Base-by-base conservation (phyloP, 192 early-diverging fungal genomes). In the Gryganskiella cystojenkinii region DNA sequence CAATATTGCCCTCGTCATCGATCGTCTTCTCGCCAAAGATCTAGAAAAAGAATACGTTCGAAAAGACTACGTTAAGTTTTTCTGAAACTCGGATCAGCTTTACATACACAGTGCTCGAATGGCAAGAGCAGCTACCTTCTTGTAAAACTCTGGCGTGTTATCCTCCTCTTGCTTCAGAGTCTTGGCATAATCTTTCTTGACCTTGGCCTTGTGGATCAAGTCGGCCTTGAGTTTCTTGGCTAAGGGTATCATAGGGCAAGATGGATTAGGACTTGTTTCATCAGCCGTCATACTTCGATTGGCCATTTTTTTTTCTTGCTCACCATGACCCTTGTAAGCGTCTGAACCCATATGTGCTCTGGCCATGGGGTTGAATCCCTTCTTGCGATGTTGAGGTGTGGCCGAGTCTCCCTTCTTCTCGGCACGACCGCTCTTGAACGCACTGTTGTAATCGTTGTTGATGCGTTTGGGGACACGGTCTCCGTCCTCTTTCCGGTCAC, bases 321-420 rank as follows among this genome's bases (percentile, higher is more conserved):
- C 56, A 71, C 70, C 74, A 69, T 78, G 74, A 25, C 74, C 74
- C 40, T 69, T 68, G 43, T 78, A 78, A 14, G 74, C 74, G 2
- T 78, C 74, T 9, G 74, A 78, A 33, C 74, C 74, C 74, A 78
- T 78, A 17, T 78, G 74, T 14, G 74, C 74, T 42, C 43, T 78
- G 15, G 74, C 65, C 74, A 78, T 78, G 15, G 74, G 74, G 56
- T 78, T 78, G 49, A 78, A 78, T 0, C 74, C 74, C 56, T 64
- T 75, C 37, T 40, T 40, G 37, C 37, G 37, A 40, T 40, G 37
- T 4, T 28, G 59, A 40, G 37, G 37, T 9, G 37, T 40, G 5
- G 6, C 19, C 6, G 6, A 6, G 34, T 22, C n/a, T 4, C 42
- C 35, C 20, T 47, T 47, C 45, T 30, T 47, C 1, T 15, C 10